Conservation (phyloP, 2,329 filamentous ascomycete species). For the Grosmannia huntii region DNA sequence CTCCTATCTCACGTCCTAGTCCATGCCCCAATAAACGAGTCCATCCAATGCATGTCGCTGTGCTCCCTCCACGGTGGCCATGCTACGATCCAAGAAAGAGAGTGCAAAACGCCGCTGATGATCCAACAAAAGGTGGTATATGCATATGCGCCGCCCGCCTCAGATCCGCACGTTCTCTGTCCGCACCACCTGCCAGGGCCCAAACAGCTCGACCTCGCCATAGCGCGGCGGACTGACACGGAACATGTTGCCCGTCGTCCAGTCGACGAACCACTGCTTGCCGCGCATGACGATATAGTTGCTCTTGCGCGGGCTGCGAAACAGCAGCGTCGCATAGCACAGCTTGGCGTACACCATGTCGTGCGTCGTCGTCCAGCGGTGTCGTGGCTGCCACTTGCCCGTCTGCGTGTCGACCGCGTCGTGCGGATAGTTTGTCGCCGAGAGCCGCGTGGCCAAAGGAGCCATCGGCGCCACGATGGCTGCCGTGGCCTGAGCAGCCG, state of each 20-base stretch:
- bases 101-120: too few relatives aligned
- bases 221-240: conserved; percentile 41
- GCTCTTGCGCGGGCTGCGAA: conserved; percentile 42
- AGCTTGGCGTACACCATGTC: conserved; percentile 47
- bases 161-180: conserved; percentile 35
- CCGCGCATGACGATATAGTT: conserved; percentile 44
- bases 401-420: conserved; percentile 32
- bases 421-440: conserved; percentile 32
- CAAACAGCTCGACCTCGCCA: conserved; percentile 35
- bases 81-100: too few relatives aligned
- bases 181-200: conserved; percentile 36
- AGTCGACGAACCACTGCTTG: conserved; percentile 47
- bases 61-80: too few relatives aligned
- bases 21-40: too few relatives aligned
- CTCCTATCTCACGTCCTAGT: too few relatives aligned
- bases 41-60: too few relatives aligned
- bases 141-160: background rate
- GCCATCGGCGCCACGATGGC: background rate
- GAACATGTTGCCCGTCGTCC: conserved; percentile 41
- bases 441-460: conserved; percentile 22
- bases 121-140: too few relatives aligned
- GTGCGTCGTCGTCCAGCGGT: conserved; percentile 41
- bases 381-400: conserved; percentile 43
- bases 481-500: background rate
- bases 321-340: conserved; percentile 45